These are phyloP conservation scores for Mortierella sp. DNA, from an alignment of 371 early-diverging fungal genomes.

Conservation along the genomic window DNA sequence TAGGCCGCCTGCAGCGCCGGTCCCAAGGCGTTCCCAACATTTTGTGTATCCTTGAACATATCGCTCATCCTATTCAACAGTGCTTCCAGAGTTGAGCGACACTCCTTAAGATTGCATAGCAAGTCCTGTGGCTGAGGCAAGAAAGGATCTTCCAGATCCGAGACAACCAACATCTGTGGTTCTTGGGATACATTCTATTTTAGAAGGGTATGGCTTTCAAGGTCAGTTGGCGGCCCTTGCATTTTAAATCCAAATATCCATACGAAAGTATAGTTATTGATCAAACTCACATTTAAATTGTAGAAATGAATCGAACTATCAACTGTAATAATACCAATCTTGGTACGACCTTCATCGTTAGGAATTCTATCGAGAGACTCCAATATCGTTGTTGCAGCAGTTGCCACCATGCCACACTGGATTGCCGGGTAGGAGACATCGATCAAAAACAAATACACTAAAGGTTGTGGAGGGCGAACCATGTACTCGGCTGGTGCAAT, in stretches of 20 bases:
- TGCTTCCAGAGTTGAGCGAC: conserved; percentile 73
- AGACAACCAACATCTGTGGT: conserved; percentile 94
- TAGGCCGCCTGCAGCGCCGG: conserved; percentile 88
- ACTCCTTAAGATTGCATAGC: conserved; percentile 87
- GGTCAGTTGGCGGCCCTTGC: no score
- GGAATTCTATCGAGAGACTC: conserved; percentile 90
- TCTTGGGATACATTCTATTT: conserved; percentile 65
- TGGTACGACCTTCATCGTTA: conserved; percentile 89
- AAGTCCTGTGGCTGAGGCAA: conserved; percentile 89
- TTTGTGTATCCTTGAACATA: conserved; percentile 88
- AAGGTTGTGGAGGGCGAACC: conserved; percentile 95
- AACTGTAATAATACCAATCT: conserved; percentile 91
- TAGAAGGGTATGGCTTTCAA: not conserved
- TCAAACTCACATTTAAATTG: no score
- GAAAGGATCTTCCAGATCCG: conserved; percentile 92
- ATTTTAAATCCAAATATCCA: conserved; percentile 33
- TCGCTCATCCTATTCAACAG: conserved; percentile 81
- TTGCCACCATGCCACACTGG: conserved; percentile 81
- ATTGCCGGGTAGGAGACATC: conserved; percentile 93
- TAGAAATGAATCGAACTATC: conserved; percentile 93
- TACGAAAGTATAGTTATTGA: no score
- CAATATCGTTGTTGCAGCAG: conserved; percentile 84
- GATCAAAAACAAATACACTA: conserved; percentile 92
- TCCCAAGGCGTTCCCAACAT: conserved; percentile 84
- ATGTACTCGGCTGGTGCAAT: conserved; percentile 95